Evolutionary conservation across 495 filamentous ascomycete species (phyloP), one percentile per base, ranked within the genome.

Genomic region (Rhypophila decipiens): DNA sequence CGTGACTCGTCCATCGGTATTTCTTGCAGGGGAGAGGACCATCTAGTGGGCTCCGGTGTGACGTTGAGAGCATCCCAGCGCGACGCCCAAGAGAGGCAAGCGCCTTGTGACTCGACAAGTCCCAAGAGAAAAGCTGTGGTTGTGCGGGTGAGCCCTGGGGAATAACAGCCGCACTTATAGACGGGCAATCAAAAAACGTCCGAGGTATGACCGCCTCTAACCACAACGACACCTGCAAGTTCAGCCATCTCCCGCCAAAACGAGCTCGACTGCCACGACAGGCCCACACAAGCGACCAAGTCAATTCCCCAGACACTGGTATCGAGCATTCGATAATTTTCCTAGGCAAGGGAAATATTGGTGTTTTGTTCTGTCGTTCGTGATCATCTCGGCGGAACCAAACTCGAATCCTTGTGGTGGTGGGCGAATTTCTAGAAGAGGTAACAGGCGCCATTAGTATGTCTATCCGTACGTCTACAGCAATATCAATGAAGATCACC

Each of bases 111-210:
- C 42, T 24, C 37, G 24, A 29, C 3, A 40, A 10, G 12, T 22
- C 7, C 22, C 15, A 8, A 41, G 7, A 10, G 24, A 24, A 24
- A 10, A 41, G 36, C 17, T 12, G 3, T 43, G 13, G 40, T 10
- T 22, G 9, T 12, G n/a, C 33, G 22, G 18, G 11, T 7, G n/a
- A n/a, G 42, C 22, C 41, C 39, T 41, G 45, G 49, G 38, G 3
- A 48, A 59, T 57, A 63, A 55, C 60, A 38, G 42, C 19, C 50
- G 49, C 47, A 45, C 50, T n/a, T 63, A 61, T 65, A 54, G 52
- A 46, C 51, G 24, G 43, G 63, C 60, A 66, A 66, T 66, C 56
- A 66, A 60, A 64, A 55, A 66, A 54, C 36, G 53, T 34, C 63
- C 63, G 63, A 66, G 29, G 49, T 61, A 64, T 56, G 51, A 60